phyloP scores from a whole-genome alignment of 1,284 basidiomycete genomes.

The Puccinia triticina region DNA sequence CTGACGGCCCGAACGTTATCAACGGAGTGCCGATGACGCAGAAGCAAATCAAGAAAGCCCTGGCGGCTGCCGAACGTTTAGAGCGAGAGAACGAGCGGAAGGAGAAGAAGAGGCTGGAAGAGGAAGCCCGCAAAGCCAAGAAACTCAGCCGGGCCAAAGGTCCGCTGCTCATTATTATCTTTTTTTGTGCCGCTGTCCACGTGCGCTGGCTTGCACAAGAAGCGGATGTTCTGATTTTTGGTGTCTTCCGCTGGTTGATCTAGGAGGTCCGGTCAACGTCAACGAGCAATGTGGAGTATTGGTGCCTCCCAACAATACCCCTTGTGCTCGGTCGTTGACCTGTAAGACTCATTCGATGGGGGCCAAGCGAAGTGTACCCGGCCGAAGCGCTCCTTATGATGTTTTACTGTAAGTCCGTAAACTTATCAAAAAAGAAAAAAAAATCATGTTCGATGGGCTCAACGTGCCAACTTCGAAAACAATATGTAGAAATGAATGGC shows the following conservation, averaged over 20 bases:
- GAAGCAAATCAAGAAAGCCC: conserved; percentile 37
- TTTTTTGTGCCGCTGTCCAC: background rate
- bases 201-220: background rate
- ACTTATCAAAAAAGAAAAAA: background rate
- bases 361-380: conserved; percentile 86
- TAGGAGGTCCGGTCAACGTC: conserved; percentile 74
- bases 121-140: conserved; percentile 44
- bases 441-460: background rate
- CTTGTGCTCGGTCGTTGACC: conserved; percentile 93
- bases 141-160: conserved; percentile 40
- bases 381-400: conserved; percentile 83
- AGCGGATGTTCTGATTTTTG: background rate
- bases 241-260: background rate
- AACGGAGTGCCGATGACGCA: conserved; percentile 15
- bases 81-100: conserved; percentile 40
- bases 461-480: too few relatives aligned
- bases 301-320: conserved; percentile 90
- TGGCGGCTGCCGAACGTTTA: conserved; percentile 6
- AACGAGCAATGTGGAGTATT: conserved; percentile 90
- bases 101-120: conserved; percentile 38
- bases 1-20: background rate
- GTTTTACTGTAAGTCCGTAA: conserved; percentile 66
- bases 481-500: conserved; percentile 77
- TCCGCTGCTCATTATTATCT: background rate
- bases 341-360: conserved; percentile 99